Conservation (phyloP, 257 asterid genomes). For the Fraxinus pennsylvanica region DNA sequence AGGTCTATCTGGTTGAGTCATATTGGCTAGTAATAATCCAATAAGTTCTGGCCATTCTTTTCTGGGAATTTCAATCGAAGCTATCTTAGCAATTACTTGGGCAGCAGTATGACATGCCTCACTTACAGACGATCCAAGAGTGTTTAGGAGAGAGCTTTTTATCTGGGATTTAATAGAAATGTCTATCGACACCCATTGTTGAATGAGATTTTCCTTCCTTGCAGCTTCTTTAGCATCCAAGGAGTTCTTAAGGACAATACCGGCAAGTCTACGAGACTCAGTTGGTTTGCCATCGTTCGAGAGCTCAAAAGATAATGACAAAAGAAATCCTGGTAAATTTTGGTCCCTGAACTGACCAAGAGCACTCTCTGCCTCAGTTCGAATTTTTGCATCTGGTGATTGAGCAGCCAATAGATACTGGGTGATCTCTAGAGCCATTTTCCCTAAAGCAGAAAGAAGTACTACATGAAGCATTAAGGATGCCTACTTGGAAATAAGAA, state of each 20-base stretch:
- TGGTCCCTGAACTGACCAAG: constrained; percentile 72
- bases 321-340: constrained; percentile 66
- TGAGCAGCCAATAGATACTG: constrained; percentile 82
- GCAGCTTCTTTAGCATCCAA: constrained; percentile 79
- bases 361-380: constrained; percentile 68
- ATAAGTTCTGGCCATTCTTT: constrained; percentile 91
- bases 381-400: constrained; percentile 75
- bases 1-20: constrained; percentile 68
- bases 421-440: constrained; percentile 83
- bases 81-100: constrained; percentile 84
- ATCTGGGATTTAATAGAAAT: constrained; percentile 61
- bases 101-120: constrained; percentile 83
- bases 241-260: constrained; percentile 75
- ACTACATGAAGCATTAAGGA: background rate
- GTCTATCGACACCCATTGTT: constrained; percentile 70
- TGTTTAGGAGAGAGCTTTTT: constrained; percentile 55
- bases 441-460: constrained; percentile 26
- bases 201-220: constrained; percentile 57
- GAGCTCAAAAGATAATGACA: constrained; percentile 73
- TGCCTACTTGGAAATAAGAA: background rate
- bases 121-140: constrained; percentile 62
- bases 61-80: constrained; percentile 72
- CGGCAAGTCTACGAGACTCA: constrained; percentile 82
- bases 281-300: constrained; percentile 68
- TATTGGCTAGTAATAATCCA: constrained; percentile 57